Evolutionary conservation across 164 flowering plant species (phyloP).

Genomic region (Sedum album): DNA sequence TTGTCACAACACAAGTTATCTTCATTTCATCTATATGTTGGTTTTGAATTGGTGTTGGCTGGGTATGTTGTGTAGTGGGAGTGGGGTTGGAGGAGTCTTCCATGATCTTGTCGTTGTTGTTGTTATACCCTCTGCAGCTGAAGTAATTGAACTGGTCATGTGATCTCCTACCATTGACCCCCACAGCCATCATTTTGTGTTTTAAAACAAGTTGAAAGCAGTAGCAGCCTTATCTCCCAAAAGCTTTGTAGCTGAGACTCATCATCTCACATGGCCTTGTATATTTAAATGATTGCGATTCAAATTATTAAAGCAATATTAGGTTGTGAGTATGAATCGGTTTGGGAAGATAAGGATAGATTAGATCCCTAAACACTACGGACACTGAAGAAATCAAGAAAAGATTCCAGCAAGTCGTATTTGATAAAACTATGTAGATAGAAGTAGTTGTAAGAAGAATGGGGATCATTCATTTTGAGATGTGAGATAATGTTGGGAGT

Average conservation of each 20-base stretch:
- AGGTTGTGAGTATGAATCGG: neutral
- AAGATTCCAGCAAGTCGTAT: too few relatives aligned
- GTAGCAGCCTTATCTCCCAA: neutral
- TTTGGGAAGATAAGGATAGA: neutral
- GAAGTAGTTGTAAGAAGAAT: too few relatives aligned
- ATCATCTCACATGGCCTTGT: neutral
- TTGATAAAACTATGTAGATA: too few relatives aligned
- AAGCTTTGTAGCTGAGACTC: too few relatives aligned
- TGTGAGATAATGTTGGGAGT: too few relatives aligned
- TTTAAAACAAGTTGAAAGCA: neutral
- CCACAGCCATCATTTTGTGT: neutral
- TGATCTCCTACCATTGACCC: slow-evolving; percentile 3
- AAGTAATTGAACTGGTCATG: neutral
- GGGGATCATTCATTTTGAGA: too few relatives aligned
- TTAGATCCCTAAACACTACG: too few relatives aligned
- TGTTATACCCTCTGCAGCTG: neutral
- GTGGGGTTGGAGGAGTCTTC: neutral
- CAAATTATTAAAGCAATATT: neutral
- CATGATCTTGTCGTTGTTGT: neutral
- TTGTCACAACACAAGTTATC: too few relatives aligned
- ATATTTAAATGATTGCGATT: neutral
- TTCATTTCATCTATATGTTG: neutral
- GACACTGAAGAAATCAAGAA: too few relatives aligned
- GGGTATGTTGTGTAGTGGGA: neutral
- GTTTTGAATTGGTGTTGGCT: neutral